Evolutionary conservation across 192 early-diverging fungal genomes (phyloP).

Genomic region (Oehlia diaphana): DNA sequence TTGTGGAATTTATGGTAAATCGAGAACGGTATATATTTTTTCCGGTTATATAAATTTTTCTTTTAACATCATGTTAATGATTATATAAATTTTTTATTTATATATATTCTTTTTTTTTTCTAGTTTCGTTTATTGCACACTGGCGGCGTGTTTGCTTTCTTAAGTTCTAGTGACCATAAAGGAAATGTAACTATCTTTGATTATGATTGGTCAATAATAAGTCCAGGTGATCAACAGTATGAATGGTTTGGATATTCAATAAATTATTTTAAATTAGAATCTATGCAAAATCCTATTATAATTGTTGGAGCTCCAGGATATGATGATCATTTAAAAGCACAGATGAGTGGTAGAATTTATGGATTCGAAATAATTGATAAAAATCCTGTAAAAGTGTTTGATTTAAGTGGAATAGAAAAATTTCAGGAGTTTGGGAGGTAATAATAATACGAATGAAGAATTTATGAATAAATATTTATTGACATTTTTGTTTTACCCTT

Average conservation of each 20-base stretch:
- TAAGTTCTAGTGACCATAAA: slow-evolving; percentile 9
- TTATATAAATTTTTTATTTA: no score
- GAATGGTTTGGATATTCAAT: slow-evolving; percentile 18
- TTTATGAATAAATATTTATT: background rate
- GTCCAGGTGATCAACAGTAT: background rate
- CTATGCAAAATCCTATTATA: slow-evolving; percentile 4
- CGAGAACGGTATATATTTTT: background rate
- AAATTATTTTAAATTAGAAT: background rate
- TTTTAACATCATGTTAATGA: no score
- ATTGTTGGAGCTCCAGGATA: slow-evolving; percentile 41
- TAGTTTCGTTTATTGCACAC: background rate
- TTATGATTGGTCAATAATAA: background rate
- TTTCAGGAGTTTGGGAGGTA: slow-evolving; percentile 46
- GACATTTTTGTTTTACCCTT: background rate
- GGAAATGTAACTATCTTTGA: background rate
- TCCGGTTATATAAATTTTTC: background rate
- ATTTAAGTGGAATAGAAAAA: slow-evolving; percentile 33
- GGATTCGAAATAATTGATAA: slow-evolving; percentile 30
- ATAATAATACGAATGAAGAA: background rate
- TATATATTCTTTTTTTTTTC: background rate
- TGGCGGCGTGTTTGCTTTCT: background rate
- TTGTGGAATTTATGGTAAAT: slow-evolving; percentile 1
- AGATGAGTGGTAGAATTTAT: slow-evolving; percentile 37
- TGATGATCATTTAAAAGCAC: background rate
- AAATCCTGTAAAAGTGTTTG: slow-evolving; percentile 17